phyloP scores from a whole-genome alignment of 768 basidiomycete genomes.

The Auricularia auricula-judae region DNA sequence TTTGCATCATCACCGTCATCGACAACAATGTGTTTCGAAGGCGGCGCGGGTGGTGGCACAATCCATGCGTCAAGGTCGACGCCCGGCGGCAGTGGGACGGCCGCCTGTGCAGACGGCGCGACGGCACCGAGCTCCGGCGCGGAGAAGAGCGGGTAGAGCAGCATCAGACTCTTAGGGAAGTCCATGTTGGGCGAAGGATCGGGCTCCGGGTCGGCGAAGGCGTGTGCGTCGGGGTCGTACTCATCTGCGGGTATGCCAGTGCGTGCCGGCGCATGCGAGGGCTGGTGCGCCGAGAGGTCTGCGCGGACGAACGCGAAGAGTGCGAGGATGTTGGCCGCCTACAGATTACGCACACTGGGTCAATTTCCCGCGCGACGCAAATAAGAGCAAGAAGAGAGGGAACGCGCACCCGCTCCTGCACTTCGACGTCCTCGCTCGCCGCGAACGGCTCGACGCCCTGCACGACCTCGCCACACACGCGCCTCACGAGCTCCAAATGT shows the following conservation, averaged over 20 bases:
- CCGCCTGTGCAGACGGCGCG: constrained; percentile 65
- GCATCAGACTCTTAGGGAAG: constrained; percentile 84
- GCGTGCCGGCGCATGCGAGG: constrained; percentile 20
- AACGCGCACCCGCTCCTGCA: constrained; percentile 75
- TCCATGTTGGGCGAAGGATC: constrained; percentile 28
- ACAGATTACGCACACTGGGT: neutral
- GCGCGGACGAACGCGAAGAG: constrained; percentile 66
- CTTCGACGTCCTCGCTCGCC: constrained; percentile 62
- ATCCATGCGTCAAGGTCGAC: constrained; percentile 83
- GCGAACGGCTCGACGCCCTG: constrained; percentile 48
- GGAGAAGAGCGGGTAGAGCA: constrained; percentile 71
- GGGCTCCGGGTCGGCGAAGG: constrained; percentile 26
- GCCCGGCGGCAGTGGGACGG: constrained; percentile 72
- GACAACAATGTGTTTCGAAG: constrained; percentile 19
- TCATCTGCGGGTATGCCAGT: neutral
- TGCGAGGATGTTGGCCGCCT: constrained; percentile 77
- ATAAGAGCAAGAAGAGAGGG: neutral
- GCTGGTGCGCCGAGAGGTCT: constrained; percentile 50
- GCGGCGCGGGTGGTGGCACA: constrained; percentile 44
- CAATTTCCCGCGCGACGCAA: neutral
- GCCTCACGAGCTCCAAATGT: constrained; percentile 46
- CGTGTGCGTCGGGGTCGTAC: constrained; percentile 14
- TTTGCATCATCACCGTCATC: constrained; percentile 26
- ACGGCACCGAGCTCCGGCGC: constrained; percentile 80
- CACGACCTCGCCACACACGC: constrained; percentile 50